Evolutionary conservation across 129 eudicot species (phyloP), one percentile per base, ranked within the genome.

Genomic region (Centrapalus pauciflorus): DNA sequence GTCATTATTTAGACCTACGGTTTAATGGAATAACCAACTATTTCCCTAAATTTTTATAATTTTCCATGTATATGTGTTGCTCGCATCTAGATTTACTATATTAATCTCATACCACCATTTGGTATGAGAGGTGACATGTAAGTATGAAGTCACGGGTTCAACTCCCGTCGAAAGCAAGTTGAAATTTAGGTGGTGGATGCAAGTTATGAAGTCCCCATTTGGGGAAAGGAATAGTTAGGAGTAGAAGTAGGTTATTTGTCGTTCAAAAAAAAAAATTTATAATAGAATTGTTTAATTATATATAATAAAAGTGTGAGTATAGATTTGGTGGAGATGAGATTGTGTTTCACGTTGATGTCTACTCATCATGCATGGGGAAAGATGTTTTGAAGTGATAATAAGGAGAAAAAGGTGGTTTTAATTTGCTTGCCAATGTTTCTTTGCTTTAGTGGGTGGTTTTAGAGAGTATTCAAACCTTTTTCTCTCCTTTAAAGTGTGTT

Each of bases 331-430:
- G 73, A 43, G 61, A n/a, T 16, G 67, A 67, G 67, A 74, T 66
- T 54, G 72, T 65, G 66, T 64, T 55, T 74, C 73, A 74, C 79
- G 67, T 74, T 56, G 79, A 57, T 66, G 67, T 66, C 79, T 58
- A 74, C 73, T 74, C 73, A 66, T 74, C 51, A 27, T 74, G 79
- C 73, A 74, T 74, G 79, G 70, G 70, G 73, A 74, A 74, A 65
- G 66, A 65, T 66, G 73, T 65, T 64, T 63, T 74, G 66, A 74
- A 29, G 60, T 73, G 57, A 73, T 54, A 58, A 51, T 41, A 20
- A 40, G 66, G 58, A 64, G 65, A 24, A 46, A 74, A 74, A 74
- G 79, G 73, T 55, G 41, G 79, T 74, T 74, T 74, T 74, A n/a
- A n/a, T n/a, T n/a, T 40, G 58, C 79, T 66, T 66, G 61, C 29